Base-by-base conservation (phyloP, 1,284 basidiomycete genomes). In the Austroboletus niveus region DNA sequence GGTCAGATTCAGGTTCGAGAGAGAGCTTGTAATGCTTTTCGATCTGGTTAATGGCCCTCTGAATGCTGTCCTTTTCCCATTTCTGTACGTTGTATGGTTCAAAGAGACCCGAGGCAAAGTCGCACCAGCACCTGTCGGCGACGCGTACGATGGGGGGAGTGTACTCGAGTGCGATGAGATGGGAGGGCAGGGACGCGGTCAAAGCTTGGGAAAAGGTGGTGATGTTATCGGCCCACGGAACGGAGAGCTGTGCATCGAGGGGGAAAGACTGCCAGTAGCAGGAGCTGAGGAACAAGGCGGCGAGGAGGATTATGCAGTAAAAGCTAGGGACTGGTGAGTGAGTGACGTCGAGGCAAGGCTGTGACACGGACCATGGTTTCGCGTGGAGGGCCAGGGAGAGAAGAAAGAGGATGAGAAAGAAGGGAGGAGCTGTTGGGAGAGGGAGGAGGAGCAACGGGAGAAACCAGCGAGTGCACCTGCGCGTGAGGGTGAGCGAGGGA, bases 201-300 rank as follows among this genome's bases (percentile, higher is more conserved):
- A 89, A 66, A 3, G 84, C 85, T 40, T 86, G 78, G 5, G 77
- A 75, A 63, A 85, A 87, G 8, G 85, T 87, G 15, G 83, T 85
- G 61, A 87, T 77, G 62, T 85, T 82, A 40, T 77, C 74, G 8
- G 82, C 70, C 82, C 85, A 86, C 4, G 89, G 83, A 15, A 65
- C 65, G 22, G 80, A 76, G 49, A 89, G 80, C 1, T 78, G 72
- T 29, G 77, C 78, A 53, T 83, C 78, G 40, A 85, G 65, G 11
- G 87, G 79, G 43, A 89, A 79, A 17, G 89, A 85, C 55, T 89
- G 86, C 89, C 89, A 90, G 68, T 91, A 90, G 65, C 89, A 92
- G 11, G 89, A 88, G 14, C 89, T 88, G 56, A 89, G 76, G 66
- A 90, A 91, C 47, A 91, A 75, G 14, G 89, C 86, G 0, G 82